Evolutionary conservation across 371 early-diverging fungal genomes (phyloP).

Genomic region (Mortierella sp.): DNA sequence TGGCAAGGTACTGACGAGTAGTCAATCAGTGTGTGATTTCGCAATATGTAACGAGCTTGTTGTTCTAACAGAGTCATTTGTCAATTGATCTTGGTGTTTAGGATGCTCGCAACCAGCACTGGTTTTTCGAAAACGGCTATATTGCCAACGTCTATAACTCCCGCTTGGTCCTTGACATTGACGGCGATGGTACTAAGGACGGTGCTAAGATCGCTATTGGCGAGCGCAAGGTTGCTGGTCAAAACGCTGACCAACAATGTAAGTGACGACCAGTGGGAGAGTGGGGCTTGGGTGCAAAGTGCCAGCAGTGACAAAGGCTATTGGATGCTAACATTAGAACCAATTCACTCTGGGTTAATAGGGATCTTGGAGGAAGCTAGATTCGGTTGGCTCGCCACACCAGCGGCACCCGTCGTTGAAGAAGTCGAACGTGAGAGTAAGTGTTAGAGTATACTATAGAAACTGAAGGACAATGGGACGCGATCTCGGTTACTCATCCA

Average conservation of each 20-base stretch:
- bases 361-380: slow-evolving; percentile 48
- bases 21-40: slow-evolving; percentile 1
- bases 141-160: slow-evolving; percentile 54
- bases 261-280: slow-evolving; percentile 3
- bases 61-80: neutral
- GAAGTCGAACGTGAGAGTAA: slow-evolving; percentile 19
- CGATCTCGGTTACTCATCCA: neutral
- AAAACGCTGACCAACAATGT: slow-evolving; percentile 48
- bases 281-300: neutral
- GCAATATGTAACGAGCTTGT: no score
- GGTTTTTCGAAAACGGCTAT: slow-evolving; percentile 50
- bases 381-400: slow-evolving; percentile 27
- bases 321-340: slow-evolving; percentile 17
- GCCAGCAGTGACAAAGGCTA: neutral
- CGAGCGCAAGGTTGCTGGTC: slow-evolving; percentile 34
- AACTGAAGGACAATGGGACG: no score
- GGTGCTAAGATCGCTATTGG: slow-evolving; percentile 54
- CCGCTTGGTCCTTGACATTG: slow-evolving; percentile 46
- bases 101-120: slow-evolving; percentile 53
- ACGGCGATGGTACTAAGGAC: slow-evolving; percentile 47
- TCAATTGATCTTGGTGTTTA: neutral
- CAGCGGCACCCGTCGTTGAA: slow-evolving; percentile 13
- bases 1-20: slow-evolving; percentile 24
- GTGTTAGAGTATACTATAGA: neutral
- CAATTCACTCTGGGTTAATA: neutral